Base-by-base conservation (phyloP, 495 filamentous ascomycete genomes). In the Neurospora sublineolata region DNA sequence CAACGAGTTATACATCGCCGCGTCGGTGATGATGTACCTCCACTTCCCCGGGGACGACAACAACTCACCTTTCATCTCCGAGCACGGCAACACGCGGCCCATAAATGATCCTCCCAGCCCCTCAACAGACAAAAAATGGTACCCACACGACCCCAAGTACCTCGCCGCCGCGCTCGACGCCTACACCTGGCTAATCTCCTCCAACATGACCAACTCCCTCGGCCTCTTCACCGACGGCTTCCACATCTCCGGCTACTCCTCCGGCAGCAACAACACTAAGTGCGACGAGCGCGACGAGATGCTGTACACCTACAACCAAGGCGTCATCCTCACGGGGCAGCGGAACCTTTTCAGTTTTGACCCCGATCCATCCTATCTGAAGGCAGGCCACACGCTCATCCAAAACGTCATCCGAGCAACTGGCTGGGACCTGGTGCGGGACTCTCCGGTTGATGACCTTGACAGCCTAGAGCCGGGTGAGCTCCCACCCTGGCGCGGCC, bases 271-370 rank as follows among this genome's bases (percentile, higher is more conserved):
- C 52, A 87, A 88, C 73, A 86, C 85, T 3, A 84, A 87, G 64
- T 98, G 93, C 78, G 93, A 97, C 76, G 78, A 85, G 18, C 86
- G 94, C 16, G 91, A 97, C 79, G 88, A 94, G 69, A 94, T 94
- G 89, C 89, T 97, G 7, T 96, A 95, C 80, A 94, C 94, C 0
- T 98, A 98, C 82, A 98, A 98, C 81, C 94, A 98, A 80, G 94
- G 94, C 33, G 93, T 97, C 16, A 73, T 98, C n/a, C 88, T 99
- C 23, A 92, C 91, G 37, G 94, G 93, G 12, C 84, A 94, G 69
- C 88, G 92, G 37, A 92, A 91, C 1, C 86, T 99, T 2, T 97
- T 89, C 86, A 85, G 87, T 72, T 85, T 89, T 36, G 97, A 93
- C 0, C 89, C 89, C 16, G 83, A 87, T 0, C 75, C 82, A 12